Conservation (phyloP, 2,329 filamentous ascomycete species). For the Davidsoniella eucalypti region DNA sequence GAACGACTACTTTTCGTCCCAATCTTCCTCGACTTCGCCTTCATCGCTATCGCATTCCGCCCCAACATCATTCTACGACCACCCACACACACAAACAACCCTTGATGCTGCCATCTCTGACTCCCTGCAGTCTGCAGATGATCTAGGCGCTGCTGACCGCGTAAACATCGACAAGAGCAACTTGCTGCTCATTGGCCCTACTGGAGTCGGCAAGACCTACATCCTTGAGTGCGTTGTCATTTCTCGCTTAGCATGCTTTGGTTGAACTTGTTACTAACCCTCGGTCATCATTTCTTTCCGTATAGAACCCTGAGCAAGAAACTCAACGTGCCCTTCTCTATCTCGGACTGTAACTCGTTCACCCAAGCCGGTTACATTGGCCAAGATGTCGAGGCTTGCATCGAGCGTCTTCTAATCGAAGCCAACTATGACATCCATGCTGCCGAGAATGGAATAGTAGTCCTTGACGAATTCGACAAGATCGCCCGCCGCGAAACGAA, state of each 20-base stretch:
- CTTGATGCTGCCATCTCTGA: slow-evolving; percentile 17
- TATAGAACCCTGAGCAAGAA: slow-evolving; percentile 72
- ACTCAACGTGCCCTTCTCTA: slow-evolving; percentile 88
- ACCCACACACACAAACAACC: background rate
- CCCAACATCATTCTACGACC: background rate
- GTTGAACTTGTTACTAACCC: too few relatives aligned
- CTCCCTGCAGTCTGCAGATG: slow-evolving; percentile 33
- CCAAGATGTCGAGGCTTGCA: slow-evolving; percentile 91
- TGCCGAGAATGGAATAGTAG: slow-evolving; percentile 83
- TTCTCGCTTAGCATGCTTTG: background rate
- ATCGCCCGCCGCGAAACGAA: slow-evolving; percentile 76
- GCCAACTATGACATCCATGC: slow-evolving; percentile 75
- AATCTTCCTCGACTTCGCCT: background rate
- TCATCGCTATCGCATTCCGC: background rate
- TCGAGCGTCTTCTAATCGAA: slow-evolving; percentile 77
- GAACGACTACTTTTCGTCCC: slow-evolving; percentile 12
- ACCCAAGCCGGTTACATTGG: slow-evolving; percentile 96
- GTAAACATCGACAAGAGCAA: slow-evolving; percentile 93
- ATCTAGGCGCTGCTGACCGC: slow-evolving; percentile 25
- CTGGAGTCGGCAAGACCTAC: slow-evolving; percentile 89
- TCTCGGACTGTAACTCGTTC: slow-evolving; percentile 89
- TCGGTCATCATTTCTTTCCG: background rate
- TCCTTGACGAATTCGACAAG: slow-evolving; percentile 94
- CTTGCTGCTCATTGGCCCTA: slow-evolving; percentile 75
- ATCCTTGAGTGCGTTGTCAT: slow-evolving; percentile 49